These are phyloP conservation scores for Brassica rapa DNA, from an alignment of 345 rosid genomes.

Conservation along the genomic window DNA sequence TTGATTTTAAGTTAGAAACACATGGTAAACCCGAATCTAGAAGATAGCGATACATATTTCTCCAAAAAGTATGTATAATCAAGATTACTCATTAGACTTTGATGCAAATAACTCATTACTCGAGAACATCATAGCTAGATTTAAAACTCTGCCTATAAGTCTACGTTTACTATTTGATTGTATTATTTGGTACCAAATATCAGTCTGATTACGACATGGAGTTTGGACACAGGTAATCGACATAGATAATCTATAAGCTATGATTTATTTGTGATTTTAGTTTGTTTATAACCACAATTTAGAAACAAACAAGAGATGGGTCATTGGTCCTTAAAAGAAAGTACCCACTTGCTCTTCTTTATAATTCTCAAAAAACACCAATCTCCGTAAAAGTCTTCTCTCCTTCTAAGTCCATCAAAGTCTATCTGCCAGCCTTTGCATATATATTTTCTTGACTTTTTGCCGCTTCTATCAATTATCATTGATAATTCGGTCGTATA, in stretches of 20 bases:
- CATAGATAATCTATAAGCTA: constrained; percentile 6
- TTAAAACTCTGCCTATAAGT: background rate
- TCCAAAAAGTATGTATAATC: background rate
- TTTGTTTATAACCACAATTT: constrained; percentile 2
- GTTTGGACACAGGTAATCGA: background rate
- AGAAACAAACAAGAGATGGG: constrained; percentile 25
- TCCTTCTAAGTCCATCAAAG: constrained; percentile 28
- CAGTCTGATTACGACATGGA: constrained; percentile 22
- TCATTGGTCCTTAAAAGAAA: constrained; percentile 27
- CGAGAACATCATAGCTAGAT: background rate
- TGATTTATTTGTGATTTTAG: background rate
- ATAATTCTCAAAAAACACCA: constrained; percentile 32
- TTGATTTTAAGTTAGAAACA: too few relatives aligned
- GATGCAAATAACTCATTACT: constrained; percentile 1
- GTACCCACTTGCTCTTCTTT: constrained; percentile 34
- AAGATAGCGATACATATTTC: background rate
- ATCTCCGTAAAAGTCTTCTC: constrained; percentile 39
- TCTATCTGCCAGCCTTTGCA: constrained; percentile 41
- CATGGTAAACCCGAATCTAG: too few relatives aligned
- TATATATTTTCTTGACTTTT: background rate
- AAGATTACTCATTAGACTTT: background rate
- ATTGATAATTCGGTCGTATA: constrained; percentile 1
- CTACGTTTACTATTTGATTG: background rate
- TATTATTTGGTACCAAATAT: constrained; percentile 8
- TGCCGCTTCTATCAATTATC: constrained; percentile 10